Evolutionary conservation across 495 filamentous ascomycete genomes (phyloP).

Genomic region (Penicillium angulare): DNA sequence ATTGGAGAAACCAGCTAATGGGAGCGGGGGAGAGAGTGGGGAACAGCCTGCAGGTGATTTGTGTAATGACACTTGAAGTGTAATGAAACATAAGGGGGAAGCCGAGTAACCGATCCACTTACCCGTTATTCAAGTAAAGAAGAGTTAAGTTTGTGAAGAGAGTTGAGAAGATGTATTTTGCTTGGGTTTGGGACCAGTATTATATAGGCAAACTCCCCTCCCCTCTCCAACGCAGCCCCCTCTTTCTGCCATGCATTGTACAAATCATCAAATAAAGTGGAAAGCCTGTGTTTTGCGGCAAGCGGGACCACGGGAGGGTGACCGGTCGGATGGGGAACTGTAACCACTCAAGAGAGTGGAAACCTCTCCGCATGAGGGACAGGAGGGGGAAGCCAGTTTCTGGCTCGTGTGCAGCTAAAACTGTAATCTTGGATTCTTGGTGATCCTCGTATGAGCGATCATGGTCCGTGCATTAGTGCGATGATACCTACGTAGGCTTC

Average conservation of each 20-base stretch:
- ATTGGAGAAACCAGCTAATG: slow-evolving; percentile 17
- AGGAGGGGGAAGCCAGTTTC: slow-evolving; percentile 5
- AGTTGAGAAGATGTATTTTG: neutral
- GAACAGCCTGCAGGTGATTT: neutral
- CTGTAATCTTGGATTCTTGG: neutral
- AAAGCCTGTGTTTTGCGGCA: neutral
- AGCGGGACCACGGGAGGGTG: slow-evolving; percentile 5
- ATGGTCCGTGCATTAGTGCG: neutral
- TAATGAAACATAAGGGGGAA: neutral
- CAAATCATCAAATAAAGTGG: neutral
- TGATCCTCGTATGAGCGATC: neutral
- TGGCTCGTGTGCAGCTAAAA: slow-evolving; percentile 9
- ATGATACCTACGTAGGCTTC: neutral
- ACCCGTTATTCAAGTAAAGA: neutral
- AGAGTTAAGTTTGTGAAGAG: neutral
- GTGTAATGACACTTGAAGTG: neutral
- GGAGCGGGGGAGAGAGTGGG: slow-evolving; percentile 1
- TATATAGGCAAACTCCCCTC: neutral
- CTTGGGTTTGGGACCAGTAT: neutral
- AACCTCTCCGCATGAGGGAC: slow-evolving; percentile 27
- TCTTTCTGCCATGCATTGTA: neutral
- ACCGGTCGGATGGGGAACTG: slow-evolving; percentile 9
- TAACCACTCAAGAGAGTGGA: slow-evolving; percentile 9
- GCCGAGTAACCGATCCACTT: neutral
- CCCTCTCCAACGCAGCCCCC: slow-evolving; percentile 1